Evolutionary conservation across 176 grass and related monocot genomes (phyloP).

Genomic region (Chloris gayana): DNA sequence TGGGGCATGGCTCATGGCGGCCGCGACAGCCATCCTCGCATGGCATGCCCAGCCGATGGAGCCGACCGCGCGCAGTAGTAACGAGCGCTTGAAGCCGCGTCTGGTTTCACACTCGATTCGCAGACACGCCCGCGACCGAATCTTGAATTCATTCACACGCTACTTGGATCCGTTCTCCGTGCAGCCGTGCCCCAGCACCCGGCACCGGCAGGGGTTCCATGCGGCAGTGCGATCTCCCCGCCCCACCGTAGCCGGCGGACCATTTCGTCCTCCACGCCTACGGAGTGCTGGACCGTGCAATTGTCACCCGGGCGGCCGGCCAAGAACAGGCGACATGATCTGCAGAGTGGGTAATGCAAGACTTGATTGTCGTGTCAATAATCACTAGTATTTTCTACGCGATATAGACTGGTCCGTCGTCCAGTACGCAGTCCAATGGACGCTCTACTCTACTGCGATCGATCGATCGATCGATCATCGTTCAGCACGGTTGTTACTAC

Average conservation of each 20-base stretch:
- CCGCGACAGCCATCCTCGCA: too few species aligned
- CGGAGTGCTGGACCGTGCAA: background rate
- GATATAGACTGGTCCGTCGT: background rate
- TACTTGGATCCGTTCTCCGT: background rate
- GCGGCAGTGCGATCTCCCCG: background rate
- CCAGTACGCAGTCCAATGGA: too few species aligned
- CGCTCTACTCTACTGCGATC: background rate
- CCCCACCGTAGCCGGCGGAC: too few species aligned
- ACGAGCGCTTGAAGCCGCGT: slow-evolving; percentile 24
- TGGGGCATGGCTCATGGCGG: background rate
- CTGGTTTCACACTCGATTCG: slow-evolving; percentile 16
- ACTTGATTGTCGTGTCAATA: background rate
- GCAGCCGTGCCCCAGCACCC: background rate
- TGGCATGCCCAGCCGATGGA: background rate
- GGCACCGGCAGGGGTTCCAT: background rate
- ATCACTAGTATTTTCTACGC: too few species aligned
- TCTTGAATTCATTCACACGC: slow-evolving; percentile 41
- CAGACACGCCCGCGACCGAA: background rate
- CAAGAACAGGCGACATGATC: background rate
- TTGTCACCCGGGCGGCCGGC: background rate
- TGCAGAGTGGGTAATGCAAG: background rate
- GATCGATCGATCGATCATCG: background rate
- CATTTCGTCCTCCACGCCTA: background rate
- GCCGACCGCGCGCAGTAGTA: slow-evolving; percentile 13
- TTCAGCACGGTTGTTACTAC: background rate